Conservation (phyloP, 768 basidiomycete species). For the Lactifluus subvellereus region DNA sequence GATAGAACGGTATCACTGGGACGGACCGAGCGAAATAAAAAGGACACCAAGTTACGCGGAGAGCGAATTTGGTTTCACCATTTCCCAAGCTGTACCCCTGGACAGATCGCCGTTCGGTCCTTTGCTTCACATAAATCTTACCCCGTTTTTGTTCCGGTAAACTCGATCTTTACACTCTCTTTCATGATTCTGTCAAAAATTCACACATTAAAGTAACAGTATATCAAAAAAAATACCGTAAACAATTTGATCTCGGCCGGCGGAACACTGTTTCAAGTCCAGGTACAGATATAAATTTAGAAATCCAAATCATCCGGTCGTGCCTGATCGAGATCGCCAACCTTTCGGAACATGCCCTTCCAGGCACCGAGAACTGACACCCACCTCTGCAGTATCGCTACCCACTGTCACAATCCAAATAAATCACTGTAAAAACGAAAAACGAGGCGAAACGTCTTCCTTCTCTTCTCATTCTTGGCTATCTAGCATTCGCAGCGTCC, state of each 20-base stretch:
- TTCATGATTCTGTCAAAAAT: conserved; percentile 1
- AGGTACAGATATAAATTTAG: not conserved
- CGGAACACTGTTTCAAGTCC: not conserved
- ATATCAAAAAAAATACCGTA: not conserved
- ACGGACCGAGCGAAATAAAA: conserved; percentile 16
- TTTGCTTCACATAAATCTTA: not conserved
- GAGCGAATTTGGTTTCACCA: conserved; percentile 10
- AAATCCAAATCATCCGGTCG: not conserved
- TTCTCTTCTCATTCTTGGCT: not conserved
- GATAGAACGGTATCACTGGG: not conserved
- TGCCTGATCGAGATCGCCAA: conserved; percentile 19
- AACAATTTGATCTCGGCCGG: conserved; percentile 7
- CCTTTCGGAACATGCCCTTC: not conserved
- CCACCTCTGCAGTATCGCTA: not conserved
- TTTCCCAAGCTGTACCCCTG: conserved; percentile 8
- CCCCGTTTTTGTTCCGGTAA: not conserved
- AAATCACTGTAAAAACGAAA: not conserved
- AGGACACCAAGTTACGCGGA: conserved; percentile 1
- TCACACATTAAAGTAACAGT: not conserved
- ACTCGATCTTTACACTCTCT: too few species aligned
- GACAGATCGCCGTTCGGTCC: not conserved
- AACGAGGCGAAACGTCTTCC: not conserved
- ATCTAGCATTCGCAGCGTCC: not conserved
- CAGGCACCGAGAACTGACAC: conserved; percentile 19
- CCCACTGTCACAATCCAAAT: too few species aligned